Percentiles rank a stretch among this genome's conserved stretches.
Evolutionary conservation across 805 yeast genomes (phyloP).

Genomic region (Cyberlindnera maclurae): DNA sequence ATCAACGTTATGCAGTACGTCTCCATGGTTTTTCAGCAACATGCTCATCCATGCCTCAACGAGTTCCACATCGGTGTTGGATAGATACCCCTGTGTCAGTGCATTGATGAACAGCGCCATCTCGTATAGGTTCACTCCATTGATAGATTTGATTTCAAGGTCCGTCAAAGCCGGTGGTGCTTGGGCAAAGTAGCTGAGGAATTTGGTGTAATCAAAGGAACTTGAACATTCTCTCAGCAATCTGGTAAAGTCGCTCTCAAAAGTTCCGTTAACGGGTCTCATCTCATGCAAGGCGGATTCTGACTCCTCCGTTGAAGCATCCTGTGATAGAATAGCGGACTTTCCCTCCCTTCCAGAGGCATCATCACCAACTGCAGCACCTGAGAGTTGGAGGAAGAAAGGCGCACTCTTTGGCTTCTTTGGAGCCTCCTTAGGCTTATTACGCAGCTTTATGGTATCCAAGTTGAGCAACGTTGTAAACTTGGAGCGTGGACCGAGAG

Average conservation of each 20-base stretch:
- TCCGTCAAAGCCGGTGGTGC: constrained; percentile 78
- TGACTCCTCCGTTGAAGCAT: constrained; percentile 4
- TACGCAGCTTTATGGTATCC: constrained; percentile 78
- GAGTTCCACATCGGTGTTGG: constrained; percentile 63
- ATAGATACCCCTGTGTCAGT: constrained; percentile 46
- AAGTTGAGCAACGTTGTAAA: constrained; percentile 72
- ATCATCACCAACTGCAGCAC: constrained; percentile 64
- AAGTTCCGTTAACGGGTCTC: constrained; percentile 34
- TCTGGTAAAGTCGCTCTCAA: constrained; percentile 70
- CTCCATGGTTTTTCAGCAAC: constrained; percentile 76
- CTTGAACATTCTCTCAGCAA: constrained; percentile 46
- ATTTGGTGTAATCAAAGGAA: constrained; percentile 34
- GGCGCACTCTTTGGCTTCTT: constrained; percentile 76
- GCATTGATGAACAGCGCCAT: constrained; percentile 61
- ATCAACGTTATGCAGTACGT: constrained; percentile 45
- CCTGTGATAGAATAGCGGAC: constrained; percentile 13
- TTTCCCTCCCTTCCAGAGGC: constrained; percentile 39
- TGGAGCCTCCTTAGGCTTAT: constrained; percentile 84
- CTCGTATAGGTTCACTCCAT: constrained; percentile 54
- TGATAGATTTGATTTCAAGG: constrained; percentile 77
- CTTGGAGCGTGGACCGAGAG: constrained; percentile 70
- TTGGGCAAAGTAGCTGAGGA: constrained; percentile 46
- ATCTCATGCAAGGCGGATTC: constrained; percentile 12
- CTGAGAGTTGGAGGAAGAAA: constrained; percentile 69
- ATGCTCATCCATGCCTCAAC: constrained; percentile 74